A percentile compares a stretch with the other conserved stretches of the same genome.
These are phyloP conservation scores for Thermoascus crustaceus DNA, from an alignment of 2,329 filamentous ascomycete genomes.

Conservation along the genomic window DNA sequence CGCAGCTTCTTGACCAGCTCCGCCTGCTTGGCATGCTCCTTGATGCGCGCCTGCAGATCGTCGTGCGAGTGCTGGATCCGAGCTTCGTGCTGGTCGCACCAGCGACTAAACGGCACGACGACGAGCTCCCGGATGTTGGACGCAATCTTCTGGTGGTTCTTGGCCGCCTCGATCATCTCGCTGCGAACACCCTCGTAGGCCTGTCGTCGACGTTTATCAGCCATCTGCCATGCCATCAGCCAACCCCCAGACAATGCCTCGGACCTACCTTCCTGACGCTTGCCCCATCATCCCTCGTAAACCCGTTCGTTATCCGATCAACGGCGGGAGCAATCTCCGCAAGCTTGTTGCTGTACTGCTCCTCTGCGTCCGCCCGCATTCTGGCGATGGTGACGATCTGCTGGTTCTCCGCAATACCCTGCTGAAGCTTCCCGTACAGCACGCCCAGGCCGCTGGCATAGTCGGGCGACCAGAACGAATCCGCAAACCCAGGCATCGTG, in stretches of 20 bases:
- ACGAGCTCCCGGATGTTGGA: constrained; percentile 95
- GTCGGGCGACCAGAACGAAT: constrained; percentile 96
- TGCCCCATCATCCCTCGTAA: constrained; percentile 85
- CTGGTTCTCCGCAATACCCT: constrained; percentile 90
- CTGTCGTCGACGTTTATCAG: constrained; percentile 46
- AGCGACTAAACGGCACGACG: constrained; percentile 84
- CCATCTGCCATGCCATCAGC: neutral
- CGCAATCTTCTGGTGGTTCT: constrained; percentile 89
- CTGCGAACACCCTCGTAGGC: constrained; percentile 87
- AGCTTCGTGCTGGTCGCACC: constrained; percentile 90
- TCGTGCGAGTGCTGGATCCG: constrained; percentile 92
- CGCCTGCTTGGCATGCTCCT: constrained; percentile 84
- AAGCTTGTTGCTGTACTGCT: constrained; percentile 73
- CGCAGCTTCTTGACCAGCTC: constrained; percentile 87
- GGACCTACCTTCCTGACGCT: constrained; percentile 77
- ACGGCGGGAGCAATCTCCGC: constrained; percentile 73
- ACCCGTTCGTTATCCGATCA: constrained; percentile 76
- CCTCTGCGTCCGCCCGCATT: constrained; percentile 92
- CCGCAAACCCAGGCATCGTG: constrained; percentile 79
- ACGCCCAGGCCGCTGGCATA: constrained; percentile 94
- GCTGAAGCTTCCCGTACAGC: constrained; percentile 91
- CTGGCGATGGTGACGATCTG: constrained; percentile 87
- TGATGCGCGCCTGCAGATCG: constrained; percentile 82
- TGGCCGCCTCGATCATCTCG: constrained; percentile 86
- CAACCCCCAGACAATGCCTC: constrained; percentile 2